Conservation (phyloP, 2,329 filamentous ascomycete genomes). For the Colletotrichum musae region DNA sequence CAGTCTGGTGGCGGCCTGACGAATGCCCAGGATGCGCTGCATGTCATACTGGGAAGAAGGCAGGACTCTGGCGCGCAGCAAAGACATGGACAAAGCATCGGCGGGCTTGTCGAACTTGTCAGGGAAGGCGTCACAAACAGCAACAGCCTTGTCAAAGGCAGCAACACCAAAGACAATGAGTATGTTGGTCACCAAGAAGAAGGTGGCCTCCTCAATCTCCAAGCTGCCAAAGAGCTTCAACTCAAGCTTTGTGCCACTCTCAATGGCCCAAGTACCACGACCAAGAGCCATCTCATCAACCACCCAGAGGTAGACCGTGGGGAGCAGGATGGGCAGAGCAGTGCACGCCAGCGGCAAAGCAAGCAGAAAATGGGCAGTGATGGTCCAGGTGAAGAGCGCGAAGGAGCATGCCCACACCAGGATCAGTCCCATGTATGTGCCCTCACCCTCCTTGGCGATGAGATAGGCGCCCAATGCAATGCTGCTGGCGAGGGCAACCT, state of each 20-base stretch:
- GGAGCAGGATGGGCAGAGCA: constrained; percentile 70
- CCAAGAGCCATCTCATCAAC: constrained; percentile 78
- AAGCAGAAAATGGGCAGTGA: constrained; percentile 76
- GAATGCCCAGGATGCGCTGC: constrained; percentile 69
- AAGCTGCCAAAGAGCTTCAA: constrained; percentile 74
- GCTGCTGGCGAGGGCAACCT: constrained; percentile 63
- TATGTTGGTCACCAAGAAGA: constrained; percentile 79
- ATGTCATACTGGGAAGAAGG: constrained; percentile 68
- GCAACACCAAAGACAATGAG: constrained; percentile 79
- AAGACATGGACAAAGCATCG: constrained; percentile 58
- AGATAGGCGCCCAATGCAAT: constrained; percentile 58
- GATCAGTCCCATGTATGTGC: constrained; percentile 80
- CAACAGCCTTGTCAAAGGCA: constrained; percentile 78
- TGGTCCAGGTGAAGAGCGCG: constrained; percentile 72
- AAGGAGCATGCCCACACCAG: constrained; percentile 79
- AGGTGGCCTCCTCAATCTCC: constrained; percentile 81
- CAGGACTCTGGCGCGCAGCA: constrained; percentile 66
- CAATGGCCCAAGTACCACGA: constrained; percentile 81
- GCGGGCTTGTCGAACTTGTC: constrained; percentile 67
- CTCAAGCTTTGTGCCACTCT: constrained; percentile 76
- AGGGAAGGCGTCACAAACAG: constrained; percentile 75
- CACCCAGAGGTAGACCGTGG: constrained; percentile 80
- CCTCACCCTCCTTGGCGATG: constrained; percentile 61
- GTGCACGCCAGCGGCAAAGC: constrained; percentile 71
- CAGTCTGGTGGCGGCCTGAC: constrained; percentile 71